Evolutionary conservation across 305 asterid species (phyloP).

Genomic region (Solanum hybrid): DNA sequence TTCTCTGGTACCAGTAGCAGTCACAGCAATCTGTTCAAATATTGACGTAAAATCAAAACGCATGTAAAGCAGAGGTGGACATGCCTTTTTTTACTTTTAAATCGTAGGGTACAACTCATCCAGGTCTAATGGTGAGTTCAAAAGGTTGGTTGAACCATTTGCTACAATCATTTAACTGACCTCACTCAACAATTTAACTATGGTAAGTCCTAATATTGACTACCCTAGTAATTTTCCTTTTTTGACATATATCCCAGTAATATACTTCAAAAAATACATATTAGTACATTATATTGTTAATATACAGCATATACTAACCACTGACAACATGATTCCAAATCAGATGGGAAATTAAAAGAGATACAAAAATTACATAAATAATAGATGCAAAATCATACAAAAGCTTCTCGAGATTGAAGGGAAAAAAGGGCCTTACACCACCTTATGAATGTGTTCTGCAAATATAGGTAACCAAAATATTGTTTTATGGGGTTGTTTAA

Average conservation of each 20-base stretch:
- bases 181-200: neutral
- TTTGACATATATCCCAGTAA: neutral
- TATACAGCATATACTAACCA: neutral
- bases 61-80: neutral
- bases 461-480: neutral
- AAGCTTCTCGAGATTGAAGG: neutral
- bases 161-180: neutral
- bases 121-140: neutral
- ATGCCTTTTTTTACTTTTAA: neutral
- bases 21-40: constrained; percentile 42
- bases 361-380: neutral
- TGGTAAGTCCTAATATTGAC: neutral
- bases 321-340: neutral
- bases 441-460: neutral
- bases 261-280: neutral
- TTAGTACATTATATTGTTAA: neutral
- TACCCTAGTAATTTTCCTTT: neutral
- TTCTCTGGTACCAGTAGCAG: constrained; percentile 51
- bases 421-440: neutral
- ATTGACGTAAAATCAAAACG: constrained; percentile 1
- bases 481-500: neutral
- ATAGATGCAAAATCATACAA: neutral
- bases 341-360: neutral
- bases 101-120: neutral
- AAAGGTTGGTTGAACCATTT: neutral